A percentile compares a stretch with the other conserved stretches of the same genome.
Evolutionary conservation across 2,329 filamentous ascomycete species (phyloP).

Genomic region (Elsinoe perseae): DNA sequence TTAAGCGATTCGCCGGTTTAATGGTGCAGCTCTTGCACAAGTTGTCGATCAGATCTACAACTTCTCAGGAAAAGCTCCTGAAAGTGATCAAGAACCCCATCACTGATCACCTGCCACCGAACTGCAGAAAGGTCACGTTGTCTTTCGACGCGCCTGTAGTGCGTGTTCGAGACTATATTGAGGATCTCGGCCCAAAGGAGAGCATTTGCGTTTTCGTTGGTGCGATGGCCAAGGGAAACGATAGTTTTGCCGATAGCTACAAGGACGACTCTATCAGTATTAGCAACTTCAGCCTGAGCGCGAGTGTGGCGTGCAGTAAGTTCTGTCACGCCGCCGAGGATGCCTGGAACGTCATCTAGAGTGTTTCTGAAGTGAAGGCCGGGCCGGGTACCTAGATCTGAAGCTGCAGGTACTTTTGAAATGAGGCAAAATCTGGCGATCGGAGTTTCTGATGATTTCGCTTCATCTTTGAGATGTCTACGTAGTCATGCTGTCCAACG

Average conservation of each 20-base stretch:
- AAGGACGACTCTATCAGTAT: slow-evolving; percentile 98
- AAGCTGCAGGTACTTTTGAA: neutral
- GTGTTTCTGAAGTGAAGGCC: neutral
- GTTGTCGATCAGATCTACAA: slow-evolving; percentile 90
- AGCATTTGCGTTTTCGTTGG: slow-evolving; percentile 97
- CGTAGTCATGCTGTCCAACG: neutral
- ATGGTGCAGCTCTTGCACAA: slow-evolving; percentile 98
- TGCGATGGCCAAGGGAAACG: slow-evolving; percentile 94
- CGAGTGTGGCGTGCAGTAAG: slow-evolving; percentile 98
- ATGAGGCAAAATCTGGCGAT: slow-evolving; percentile 2
- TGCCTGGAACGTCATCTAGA: slow-evolving; percentile 84
- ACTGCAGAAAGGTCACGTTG: slow-evolving; percentile 94
- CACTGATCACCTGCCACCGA: slow-evolving; percentile 89
- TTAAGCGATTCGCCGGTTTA: slow-evolving; percentile 95
- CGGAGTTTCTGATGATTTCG: neutral
- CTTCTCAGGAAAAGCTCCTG: slow-evolving; percentile 93
- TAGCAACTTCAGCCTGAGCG: slow-evolving; percentile 94
- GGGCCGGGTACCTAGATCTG: neutral
- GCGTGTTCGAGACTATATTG: slow-evolving; percentile 80
- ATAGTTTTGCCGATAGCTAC: slow-evolving; percentile 88
- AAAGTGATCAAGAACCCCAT: slow-evolving; percentile 98
- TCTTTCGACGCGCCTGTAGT: slow-evolving; percentile 88
- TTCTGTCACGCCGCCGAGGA: slow-evolving; percentile 98
- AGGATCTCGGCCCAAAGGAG: slow-evolving; percentile 68
- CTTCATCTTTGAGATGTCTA: neutral